phyloP scores from a whole-genome alignment of 768 basidiomycete species.

The Boletales sp. region DNA sequence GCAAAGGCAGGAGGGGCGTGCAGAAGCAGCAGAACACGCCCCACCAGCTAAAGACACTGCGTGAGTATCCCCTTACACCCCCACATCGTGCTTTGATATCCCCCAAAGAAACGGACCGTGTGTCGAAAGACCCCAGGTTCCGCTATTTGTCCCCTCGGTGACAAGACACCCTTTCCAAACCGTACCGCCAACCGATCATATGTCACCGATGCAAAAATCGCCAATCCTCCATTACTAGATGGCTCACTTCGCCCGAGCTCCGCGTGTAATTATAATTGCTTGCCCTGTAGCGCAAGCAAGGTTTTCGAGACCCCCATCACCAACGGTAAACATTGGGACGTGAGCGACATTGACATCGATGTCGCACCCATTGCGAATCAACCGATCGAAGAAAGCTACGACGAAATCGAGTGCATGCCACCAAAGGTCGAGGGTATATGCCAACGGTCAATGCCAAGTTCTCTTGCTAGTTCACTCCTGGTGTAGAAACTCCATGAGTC shows the following conservation, averaged over 20 bases:
- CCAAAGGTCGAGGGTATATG: slow-evolving; percentile 47
- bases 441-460: neutral
- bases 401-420: slow-evolving; percentile 55
- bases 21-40: slow-evolving; percentile 41
- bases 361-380: slow-evolving; percentile 21
- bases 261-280: slow-evolving; percentile 57
- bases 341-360: slow-evolving; percentile 52
- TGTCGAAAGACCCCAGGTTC: slow-evolving; percentile 18
- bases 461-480: neutral
- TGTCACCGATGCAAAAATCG: slow-evolving; percentile 34
- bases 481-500: slow-evolving; percentile 41
- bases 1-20: slow-evolving; percentile 41
- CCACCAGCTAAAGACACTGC: slow-evolving; percentile 27
- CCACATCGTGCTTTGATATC: neutral
- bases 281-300: slow-evolving; percentile 47
- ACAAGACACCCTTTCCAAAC: slow-evolving; percentile 78
- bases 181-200: slow-evolving; percentile 36
- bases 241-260: slow-evolving; percentile 62
- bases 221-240: slow-evolving; percentile 39
- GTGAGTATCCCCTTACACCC: slow-evolving; percentile 15
- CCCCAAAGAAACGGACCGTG: slow-evolving; percentile 17
- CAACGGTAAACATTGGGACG: slow-evolving; percentile 71
- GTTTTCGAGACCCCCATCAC: slow-evolving; percentile 66
- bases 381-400: slow-evolving; percentile 31
- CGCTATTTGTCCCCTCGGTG: slow-evolving; percentile 52